Evolutionary conservation across 306 rosid genomes (phyloP).

Genomic region (Cajanus cajan): DNA sequence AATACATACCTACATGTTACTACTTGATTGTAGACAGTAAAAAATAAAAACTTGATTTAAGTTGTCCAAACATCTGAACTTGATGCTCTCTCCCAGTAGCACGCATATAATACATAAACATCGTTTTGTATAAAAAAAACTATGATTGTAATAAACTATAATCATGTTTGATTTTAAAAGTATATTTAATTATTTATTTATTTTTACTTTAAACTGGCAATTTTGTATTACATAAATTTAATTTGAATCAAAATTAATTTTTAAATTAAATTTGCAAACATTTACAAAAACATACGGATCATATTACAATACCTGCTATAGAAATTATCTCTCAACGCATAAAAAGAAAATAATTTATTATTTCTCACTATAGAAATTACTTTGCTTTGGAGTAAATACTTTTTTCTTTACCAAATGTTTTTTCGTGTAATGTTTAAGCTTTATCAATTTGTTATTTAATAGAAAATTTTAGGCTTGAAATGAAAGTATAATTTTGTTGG

Average conservation of each 20-base stretch:
- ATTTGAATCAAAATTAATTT: neutral
- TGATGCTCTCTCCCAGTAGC: neutral
- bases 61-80: neutral
- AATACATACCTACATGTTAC: neutral
- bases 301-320: neutral
- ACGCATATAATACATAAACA: neutral
- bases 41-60: too few relatives aligned
- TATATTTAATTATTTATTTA: neutral
- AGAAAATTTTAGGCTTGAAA: neutral
- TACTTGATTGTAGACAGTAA: neutral
- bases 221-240: neutral
- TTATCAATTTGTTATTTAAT: too few relatives aligned
- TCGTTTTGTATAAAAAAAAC: neutral
- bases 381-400: too few relatives aligned
- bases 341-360: too few relatives aligned
- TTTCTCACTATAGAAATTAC: too few relatives aligned
- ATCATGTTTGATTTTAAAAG: neutral
- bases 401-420: too few relatives aligned
- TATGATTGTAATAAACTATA: neutral
- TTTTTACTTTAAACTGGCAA: neutral
- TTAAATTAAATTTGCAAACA: neutral
- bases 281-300: neutral
- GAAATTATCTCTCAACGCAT: too few relatives aligned
- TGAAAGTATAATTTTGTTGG: neutral
- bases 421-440: too few relatives aligned